Evolutionary conservation across 257 asterid species (phyloP).

Genomic region (Lycium ferocissimum): DNA sequence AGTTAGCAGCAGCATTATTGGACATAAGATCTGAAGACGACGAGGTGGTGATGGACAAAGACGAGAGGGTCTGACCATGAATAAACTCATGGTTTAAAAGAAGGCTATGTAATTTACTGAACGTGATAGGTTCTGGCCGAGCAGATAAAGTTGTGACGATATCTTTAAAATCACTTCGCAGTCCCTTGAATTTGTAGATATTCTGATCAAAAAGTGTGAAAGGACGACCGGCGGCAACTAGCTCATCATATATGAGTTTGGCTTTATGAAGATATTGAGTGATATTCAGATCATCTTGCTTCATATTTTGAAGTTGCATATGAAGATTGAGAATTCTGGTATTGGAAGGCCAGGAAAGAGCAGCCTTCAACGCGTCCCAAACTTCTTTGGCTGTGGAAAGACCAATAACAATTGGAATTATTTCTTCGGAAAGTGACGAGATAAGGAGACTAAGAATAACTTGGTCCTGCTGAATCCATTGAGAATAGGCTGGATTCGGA

Average conservation of each 20-base stretch:
- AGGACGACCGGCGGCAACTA: no score
- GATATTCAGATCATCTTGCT: no score
- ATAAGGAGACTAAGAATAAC: neutral
- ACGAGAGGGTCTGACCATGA: no score
- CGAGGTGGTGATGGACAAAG: no score
- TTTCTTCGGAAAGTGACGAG: neutral
- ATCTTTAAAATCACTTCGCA: neutral
- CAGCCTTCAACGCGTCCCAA: no score
- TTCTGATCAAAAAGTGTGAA: neutral
- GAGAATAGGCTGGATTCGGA: neutral
- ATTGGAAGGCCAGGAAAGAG: neutral
- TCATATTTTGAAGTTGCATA: no score
- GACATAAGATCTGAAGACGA: no score
- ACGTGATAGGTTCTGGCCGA: neutral
- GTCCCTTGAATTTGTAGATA: neutral
- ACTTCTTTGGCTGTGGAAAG: no score
- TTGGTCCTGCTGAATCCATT: neutral
- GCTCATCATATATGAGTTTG: neutral
- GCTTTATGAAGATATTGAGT: no score
- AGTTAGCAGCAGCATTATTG: no score
- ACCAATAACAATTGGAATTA: neutral
- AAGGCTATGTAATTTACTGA: no score
- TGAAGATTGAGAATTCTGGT: neutral
- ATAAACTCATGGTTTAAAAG: no score
- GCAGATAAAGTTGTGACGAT: neutral